Percentiles rank a stretch among this genome's conserved stretches.
Conservation (phyloP, 345 rosid species). For the Laguncularia racemosa region DNA sequence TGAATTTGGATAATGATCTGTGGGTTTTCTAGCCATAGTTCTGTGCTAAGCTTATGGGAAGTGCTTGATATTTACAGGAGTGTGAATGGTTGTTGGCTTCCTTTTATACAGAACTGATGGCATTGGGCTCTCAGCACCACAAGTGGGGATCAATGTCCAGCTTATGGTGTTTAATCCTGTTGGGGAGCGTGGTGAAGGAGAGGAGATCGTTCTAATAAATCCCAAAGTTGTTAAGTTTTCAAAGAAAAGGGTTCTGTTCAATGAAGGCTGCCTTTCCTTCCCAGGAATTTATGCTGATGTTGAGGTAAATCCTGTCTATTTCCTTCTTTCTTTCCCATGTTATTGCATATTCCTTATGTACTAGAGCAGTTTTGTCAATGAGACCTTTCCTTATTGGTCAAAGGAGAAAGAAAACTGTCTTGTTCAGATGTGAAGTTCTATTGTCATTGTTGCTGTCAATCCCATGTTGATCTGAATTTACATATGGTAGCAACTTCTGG, state of each 20-base stretch:
- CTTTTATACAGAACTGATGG: constrained; percentile 80
- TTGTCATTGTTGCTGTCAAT: no score
- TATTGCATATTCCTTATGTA: background rate
- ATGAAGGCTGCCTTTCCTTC: constrained; percentile 92
- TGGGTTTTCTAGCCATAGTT: background rate
- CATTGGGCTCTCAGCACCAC: constrained; percentile 93
- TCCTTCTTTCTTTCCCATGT: background rate
- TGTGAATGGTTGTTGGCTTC: constrained; percentile 29
- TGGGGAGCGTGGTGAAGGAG: constrained; percentile 72
- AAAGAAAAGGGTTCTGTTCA: constrained; percentile 47
- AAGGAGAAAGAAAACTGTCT: no score
- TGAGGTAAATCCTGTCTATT: constrained; percentile 29
- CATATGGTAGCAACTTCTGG: no score
- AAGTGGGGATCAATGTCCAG: constrained; percentile 81
- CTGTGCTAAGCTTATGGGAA: constrained; percentile 10
- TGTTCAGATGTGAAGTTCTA: no score
- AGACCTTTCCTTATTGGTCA: no score
- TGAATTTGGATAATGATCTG: background rate
- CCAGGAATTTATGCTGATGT: constrained; percentile 87
- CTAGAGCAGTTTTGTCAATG: no score
- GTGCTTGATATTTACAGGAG: constrained; percentile 13
- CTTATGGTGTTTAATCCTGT: constrained; percentile 91
- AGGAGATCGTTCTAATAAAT: constrained; percentile 85
- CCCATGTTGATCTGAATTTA: no score
- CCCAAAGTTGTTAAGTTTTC: constrained; percentile 69